phyloP scores from a whole-genome alignment of 2,329 filamentous ascomycete genomes.

The Diaporthe vaccinii region DNA sequence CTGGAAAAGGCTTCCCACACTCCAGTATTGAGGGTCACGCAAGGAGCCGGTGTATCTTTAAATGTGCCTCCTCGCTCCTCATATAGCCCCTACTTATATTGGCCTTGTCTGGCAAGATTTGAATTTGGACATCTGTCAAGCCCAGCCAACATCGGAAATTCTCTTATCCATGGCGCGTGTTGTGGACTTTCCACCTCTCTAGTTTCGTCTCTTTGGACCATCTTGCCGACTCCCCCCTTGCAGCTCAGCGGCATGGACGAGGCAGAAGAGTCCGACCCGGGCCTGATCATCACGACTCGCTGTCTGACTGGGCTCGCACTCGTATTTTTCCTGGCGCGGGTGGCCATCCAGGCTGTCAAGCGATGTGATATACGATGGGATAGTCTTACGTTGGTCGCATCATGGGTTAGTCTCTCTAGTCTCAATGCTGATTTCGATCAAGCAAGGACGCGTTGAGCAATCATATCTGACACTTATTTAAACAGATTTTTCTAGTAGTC shows the following conservation, averaged over 20 bases:
- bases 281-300: not conserved
- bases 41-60: not conserved
- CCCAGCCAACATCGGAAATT: not conserved
- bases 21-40: too few relatives aligned
- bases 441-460: not conserved
- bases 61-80: not conserved
- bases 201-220: not conserved
- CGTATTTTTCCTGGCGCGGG: not conserved
- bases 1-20: not conserved
- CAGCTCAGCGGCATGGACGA: not conserved
- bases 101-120: too few relatives aligned
- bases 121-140: too few relatives aligned
- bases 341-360: not conserved
- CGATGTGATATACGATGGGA: not conserved
- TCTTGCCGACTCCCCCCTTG: not conserved
- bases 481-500: not conserved
- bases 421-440: not conserved
- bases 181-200: not conserved
- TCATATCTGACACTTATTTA: not conserved
- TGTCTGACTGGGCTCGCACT: not conserved
- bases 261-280: not conserved
- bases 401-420: not conserved
- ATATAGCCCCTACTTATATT: too few relatives aligned
- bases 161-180: not conserved
- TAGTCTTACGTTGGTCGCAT: not conserved